A percentile compares a stretch with the other conserved stretches of the same genome.
Conservation (phyloP, 2,329 filamentous ascomycete species). For the Trichoderma pleuroti region DNA sequence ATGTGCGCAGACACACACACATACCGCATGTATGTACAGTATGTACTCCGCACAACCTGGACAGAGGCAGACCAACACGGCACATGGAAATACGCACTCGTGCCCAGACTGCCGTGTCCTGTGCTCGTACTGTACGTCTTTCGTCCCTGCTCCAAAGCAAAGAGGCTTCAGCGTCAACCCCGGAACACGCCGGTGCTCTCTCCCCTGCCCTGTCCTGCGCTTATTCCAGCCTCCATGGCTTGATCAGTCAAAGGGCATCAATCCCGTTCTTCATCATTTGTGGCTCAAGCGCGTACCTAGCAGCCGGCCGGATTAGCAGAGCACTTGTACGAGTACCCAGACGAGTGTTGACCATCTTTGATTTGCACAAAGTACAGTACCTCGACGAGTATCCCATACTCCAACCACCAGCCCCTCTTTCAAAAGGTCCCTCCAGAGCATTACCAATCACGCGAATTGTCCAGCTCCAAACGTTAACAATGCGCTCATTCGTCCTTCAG, state of each 20-base stretch:
- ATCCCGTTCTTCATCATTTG: background rate
- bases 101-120: background rate
- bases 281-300: background rate
- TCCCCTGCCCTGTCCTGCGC: background rate
- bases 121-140: background rate
- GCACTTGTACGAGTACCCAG: too few species aligned
- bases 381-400: background rate
- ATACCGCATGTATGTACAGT: background rate
- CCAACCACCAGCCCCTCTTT: background rate
- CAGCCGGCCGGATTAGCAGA: too few species aligned
- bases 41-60: background rate
- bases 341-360: background rate
- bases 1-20: background rate
- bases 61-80: background rate
- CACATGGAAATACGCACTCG: background rate
- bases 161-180: background rate
- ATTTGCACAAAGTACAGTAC: background rate
- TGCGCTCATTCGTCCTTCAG: background rate
- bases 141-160: background rate
- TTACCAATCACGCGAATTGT: conserved; percentile 3
- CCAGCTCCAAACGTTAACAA: background rate
- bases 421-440: background rate
- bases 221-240: background rate
- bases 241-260: background rate
- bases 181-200: background rate